Evolutionary conservation across 2,329 filamentous ascomycete species (phyloP).

Genomic region (Phialophora tarda): DNA sequence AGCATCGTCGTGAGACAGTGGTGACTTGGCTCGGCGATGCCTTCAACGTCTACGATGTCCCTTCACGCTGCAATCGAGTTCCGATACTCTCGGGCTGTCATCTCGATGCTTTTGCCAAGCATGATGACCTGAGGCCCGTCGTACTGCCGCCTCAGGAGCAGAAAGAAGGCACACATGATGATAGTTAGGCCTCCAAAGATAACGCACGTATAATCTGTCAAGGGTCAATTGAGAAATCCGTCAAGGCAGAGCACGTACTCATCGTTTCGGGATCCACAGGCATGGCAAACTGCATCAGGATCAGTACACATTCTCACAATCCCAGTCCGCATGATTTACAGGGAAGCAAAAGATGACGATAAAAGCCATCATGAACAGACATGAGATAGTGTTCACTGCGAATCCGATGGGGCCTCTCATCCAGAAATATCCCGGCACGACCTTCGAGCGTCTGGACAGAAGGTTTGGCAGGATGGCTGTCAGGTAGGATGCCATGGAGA

Average conservation of each 20-base stretch:
- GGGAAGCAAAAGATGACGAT: conserved; percentile 65
- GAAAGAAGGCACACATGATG: conserved; percentile 54
- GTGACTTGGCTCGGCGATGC: background rate
- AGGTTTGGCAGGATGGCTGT: conserved; percentile 59
- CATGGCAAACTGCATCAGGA: conserved; percentile 35
- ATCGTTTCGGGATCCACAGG: conserved; percentile 54
- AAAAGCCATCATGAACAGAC: conserved; percentile 62
- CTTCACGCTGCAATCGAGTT: conserved; percentile 18
- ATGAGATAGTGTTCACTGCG: conserved; percentile 56
- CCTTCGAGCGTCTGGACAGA: conserved; percentile 56
- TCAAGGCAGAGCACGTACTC: conserved; percentile 42
- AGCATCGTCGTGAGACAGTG: background rate
- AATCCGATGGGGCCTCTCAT: conserved; percentile 57
- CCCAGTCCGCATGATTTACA: conserved; percentile 38
- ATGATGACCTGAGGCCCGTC: conserved; percentile 21
- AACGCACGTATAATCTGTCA: conserved; percentile 54
- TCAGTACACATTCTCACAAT: conserved; percentile 1
- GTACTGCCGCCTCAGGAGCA: conserved; percentile 15
- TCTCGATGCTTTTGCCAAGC: conserved; percentile 20
- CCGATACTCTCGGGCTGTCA: conserved; percentile 22
- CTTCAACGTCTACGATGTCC: background rate
- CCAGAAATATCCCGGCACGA: conserved; percentile 59
- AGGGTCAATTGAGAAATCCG: background rate
- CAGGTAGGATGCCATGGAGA: conserved; percentile 55
- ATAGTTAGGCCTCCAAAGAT: conserved; percentile 59